Conservation (phyloP, 129 eudicot genomes). For the Ambrosia trifida region DNA sequence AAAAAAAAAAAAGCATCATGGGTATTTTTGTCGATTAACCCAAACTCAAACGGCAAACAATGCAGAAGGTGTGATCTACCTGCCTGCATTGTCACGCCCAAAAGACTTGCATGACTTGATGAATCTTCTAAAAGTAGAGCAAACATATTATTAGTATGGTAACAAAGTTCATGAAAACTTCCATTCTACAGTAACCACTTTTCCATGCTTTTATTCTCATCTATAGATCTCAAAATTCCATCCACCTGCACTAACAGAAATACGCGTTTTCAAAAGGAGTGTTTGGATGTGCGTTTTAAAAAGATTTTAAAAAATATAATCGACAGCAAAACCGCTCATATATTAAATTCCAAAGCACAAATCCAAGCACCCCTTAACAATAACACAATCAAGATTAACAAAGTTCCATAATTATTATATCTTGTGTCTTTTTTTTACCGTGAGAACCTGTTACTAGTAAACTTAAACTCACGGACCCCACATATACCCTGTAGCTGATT, state of each 20-base stretch:
- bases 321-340: no score
- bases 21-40: neutral
- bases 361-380: no score
- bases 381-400: neutral
- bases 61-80: constrained; percentile 16
- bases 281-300: no score
- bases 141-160: constrained; percentile 27
- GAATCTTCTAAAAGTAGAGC: constrained; percentile 21
- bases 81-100: constrained; percentile 9
- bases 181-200: constrained; percentile 21
- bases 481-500: neutral
- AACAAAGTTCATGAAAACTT: constrained; percentile 17
- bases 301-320: no score
- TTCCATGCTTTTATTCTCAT: constrained; percentile 24
- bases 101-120: neutral
- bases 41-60: neutral
- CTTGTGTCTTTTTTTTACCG: neutral
- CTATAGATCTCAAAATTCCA: constrained; percentile 21
- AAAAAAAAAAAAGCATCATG: neutral
- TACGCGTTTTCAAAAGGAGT: no score
- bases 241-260: constrained; percentile 25
- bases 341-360: no score
- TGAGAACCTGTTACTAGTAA: no score
- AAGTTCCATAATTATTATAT: neutral
- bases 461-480: neutral